Conservation (phyloP, 495 filamentous ascomycete species). For the Amorphotheca resinae region DNA sequence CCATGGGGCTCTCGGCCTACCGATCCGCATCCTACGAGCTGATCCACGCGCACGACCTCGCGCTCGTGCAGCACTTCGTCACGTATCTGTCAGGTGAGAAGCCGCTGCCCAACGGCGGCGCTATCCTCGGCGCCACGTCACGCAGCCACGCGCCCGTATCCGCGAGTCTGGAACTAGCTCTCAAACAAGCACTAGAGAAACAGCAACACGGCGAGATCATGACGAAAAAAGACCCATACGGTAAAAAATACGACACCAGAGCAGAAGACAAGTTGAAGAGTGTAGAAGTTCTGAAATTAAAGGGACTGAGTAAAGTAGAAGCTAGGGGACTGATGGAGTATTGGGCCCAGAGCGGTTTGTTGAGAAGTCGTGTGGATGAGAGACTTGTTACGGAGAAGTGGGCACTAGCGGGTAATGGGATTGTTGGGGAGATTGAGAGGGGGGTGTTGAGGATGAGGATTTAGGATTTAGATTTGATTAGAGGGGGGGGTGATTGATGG, state of each 20-base stretch:
- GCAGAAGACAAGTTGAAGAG: conserved; percentile 46
- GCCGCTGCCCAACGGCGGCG: conserved; percentile 61
- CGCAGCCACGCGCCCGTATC: conserved; percentile 48
- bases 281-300: conserved; percentile 37
- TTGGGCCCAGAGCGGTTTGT: conserved; percentile 74
- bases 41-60: conserved; percentile 81
- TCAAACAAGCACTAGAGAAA: conserved; percentile 31
- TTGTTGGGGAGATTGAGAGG: conserved; percentile 73
- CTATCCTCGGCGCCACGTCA: conserved; percentile 61
- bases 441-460: conserved; percentile 39
- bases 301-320: conserved; percentile 60
- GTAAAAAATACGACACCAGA: conserved; percentile 50
- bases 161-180: conserved; percentile 51
- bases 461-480: conserved; percentile 4
- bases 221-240: conserved; percentile 50
- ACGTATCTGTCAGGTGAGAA: conserved; percentile 48
- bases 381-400: conserved; percentile 70
- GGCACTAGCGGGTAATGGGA: conserved; percentile 67
- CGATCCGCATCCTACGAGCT: conserved; percentile 48
- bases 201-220: conserved; percentile 28
- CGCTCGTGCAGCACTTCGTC: conserved; percentile 62
- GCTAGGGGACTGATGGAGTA: conserved; percentile 81
- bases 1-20: conserved; percentile 67
- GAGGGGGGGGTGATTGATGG: too few relatives aligned
- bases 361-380: conserved; percentile 58